Evolutionary conservation across 495 filamentous ascomycete species (phyloP).

Genomic region (Penicillium antarcticum): DNA sequence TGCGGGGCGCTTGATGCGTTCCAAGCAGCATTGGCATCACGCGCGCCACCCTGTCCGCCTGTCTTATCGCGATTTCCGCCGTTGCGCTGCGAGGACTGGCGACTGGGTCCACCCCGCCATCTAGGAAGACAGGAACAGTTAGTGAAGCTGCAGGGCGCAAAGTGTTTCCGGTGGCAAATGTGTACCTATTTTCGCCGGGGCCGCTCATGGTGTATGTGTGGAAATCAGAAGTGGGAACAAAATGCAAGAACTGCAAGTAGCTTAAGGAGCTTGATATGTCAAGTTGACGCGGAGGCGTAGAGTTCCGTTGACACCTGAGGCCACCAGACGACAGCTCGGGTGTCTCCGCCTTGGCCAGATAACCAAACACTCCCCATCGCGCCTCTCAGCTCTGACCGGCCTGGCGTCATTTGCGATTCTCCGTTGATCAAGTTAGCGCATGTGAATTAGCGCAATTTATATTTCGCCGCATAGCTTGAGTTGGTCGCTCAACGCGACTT

Average conservation of each 20-base stretch:
- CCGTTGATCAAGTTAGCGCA: background rate
- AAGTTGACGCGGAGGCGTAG: background rate
- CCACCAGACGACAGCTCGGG: slow-evolving; percentile 2
- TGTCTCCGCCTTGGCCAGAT: slow-evolving; percentile 29
- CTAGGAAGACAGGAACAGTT: slow-evolving; percentile 16
- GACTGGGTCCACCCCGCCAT: slow-evolving; percentile 44
- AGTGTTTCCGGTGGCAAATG: background rate
- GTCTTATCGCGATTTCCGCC: slow-evolving; percentile 28
- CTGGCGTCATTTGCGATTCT: background rate
- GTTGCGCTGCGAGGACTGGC: slow-evolving; percentile 39
- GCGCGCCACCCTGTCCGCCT: slow-evolving; percentile 30
- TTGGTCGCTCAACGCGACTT: slow-evolving; percentile 18
- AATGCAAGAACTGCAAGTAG: background rate
- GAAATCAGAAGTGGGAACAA: background rate
- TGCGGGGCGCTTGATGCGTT: slow-evolving; percentile 23
- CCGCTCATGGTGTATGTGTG: slow-evolving; percentile 32
- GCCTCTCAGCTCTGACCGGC: slow-evolving; percentile 6
- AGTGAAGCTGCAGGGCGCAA: background rate
- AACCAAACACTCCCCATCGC: slow-evolving; percentile 11
- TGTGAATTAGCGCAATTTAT: background rate
- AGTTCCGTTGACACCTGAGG: slow-evolving; percentile 22
- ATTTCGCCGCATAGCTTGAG: background rate
- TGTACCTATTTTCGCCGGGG: slow-evolving; percentile 36
- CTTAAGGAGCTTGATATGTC: background rate
- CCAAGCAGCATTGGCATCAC: slow-evolving; percentile 32